phyloP scores from a whole-genome alignment of 225 moss, liverwort and hornwort genomes.

The Physcomitrium patens region DNA sequence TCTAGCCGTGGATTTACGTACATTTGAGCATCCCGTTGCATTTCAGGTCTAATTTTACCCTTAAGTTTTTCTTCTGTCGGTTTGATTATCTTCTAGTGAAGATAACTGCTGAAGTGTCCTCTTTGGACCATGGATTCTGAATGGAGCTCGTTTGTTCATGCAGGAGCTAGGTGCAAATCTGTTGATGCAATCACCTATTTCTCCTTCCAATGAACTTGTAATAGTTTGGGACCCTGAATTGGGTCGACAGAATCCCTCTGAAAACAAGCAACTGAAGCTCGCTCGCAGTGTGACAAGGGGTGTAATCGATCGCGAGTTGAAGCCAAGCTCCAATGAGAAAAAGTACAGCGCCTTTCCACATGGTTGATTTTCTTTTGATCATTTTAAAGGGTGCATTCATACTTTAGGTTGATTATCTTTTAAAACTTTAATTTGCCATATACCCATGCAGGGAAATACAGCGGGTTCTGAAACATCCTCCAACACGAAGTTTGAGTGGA shows the following conservation, averaged over 20 bases:
- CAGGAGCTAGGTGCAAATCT: conserved; percentile 86
- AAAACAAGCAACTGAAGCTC: conserved; percentile 93
- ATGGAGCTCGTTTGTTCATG: conserved; percentile 9
- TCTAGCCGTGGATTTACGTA: conserved; percentile 85
- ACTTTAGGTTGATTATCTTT: background rate
- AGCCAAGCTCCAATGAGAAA: conserved; percentile 80
- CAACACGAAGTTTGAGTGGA: conserved; percentile 82
- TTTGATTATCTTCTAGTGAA: background rate
- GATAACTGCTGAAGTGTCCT: background rate
- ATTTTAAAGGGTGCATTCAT: conserved; percentile 1
- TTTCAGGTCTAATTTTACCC: conserved; percentile 64
- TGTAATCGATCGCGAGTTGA: conserved; percentile 85
- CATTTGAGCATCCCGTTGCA: conserved; percentile 94
- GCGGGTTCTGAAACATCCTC: conserved; percentile 82
- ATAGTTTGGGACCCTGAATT: conserved; percentile 95
- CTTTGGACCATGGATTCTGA: conserved; percentile 14
- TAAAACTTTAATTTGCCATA: background rate
- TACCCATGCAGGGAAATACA: conserved; percentile 72
- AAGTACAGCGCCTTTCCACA: conserved; percentile 55
- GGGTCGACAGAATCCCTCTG: conserved; percentile 88
- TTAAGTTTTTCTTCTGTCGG: background rate
- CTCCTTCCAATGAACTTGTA: conserved; percentile 79
- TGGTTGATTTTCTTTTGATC: conserved; percentile 14
- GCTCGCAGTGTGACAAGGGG: conserved; percentile 84
- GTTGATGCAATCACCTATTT: conserved; percentile 81